Evolutionary conservation across 1,139 yeast species (phyloP), one percentile per base, ranked within the genome.

Genomic region (Scheffersomyces lignicola): DNA sequence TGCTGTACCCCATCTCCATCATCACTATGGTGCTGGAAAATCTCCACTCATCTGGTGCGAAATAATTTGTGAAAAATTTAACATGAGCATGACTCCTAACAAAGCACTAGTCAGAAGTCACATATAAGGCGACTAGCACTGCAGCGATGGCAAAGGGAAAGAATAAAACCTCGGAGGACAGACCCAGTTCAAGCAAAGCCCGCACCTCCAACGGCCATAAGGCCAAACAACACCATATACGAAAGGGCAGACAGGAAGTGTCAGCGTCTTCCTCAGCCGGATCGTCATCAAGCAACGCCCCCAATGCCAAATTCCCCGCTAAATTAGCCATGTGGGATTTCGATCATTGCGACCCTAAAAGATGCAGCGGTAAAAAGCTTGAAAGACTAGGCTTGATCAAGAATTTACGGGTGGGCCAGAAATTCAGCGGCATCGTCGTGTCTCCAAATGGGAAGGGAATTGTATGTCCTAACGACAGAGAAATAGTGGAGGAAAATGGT

Each of bases 331-430:
- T 85, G 95, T 85, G 95, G 97, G 92, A 92, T 60, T 92, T 94
- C 55, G 96, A 90, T 49, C 99, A 92, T 58, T 92, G 99, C 64
- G 98, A 92, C 60, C 99, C 99, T 3, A 94, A 94, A 56, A 73
- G 97, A 55, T 92, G 99, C 55, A 84, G 95, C 45, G 99, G 98
- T 16, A 92, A 92, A 65, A 92, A 90, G 56, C 69, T 92, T 24
- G 96, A 88, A 54, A 69, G 98, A 38, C 60, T 92, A 24, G 98
- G 98, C 0, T 62, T 88, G 21, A 89, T 94, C 33, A 79, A 80
- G 42, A 78, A 79, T 40, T 58, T 94, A 42, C 66, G 95, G 42
- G 78, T 92, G 10, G 98, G 98, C 0, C 97, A 90, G 52, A 92
- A 89, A 60, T 92, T 87, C 52, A 80, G 73, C 40, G 99, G 98